Evolutionary conservation across 306 rosid species (phyloP).

Genomic region (Heteromeles arbutifolia): DNA sequence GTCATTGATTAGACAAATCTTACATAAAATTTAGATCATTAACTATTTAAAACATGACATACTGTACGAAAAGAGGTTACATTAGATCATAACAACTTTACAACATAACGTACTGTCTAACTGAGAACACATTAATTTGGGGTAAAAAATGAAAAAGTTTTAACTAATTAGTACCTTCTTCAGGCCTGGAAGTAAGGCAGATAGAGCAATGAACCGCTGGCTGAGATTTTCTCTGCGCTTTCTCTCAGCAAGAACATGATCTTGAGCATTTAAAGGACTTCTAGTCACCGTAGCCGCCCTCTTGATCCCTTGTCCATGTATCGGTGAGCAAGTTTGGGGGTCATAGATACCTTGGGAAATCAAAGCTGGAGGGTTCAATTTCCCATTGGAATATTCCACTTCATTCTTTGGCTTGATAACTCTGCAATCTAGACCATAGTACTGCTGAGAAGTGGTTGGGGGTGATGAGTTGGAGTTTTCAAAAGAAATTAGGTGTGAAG

Average conservation of each 20-base stretch:
- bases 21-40: not conserved
- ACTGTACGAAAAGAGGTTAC: not conserved
- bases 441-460: constrained; percentile 10
- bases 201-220: constrained; percentile 39
- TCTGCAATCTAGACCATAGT: constrained; percentile 1
- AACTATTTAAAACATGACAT: not conserved
- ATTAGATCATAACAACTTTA: not conserved
- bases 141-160: not conserved
- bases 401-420: constrained; percentile 34
- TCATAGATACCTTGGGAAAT: constrained; percentile 22
- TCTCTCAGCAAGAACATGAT: constrained; percentile 49
- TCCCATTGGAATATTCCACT: constrained; percentile 13
- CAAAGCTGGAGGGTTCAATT: constrained; percentile 6
- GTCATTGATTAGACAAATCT: not conserved
- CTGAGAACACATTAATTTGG: not conserved
- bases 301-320: constrained; percentile 6
- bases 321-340: constrained; percentile 11
- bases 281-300: constrained; percentile 17
- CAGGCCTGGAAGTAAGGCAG: constrained; percentile 47
- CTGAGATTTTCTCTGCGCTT: constrained; percentile 47
- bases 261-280: constrained; percentile 28
- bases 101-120: not conserved
- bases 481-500: constrained; percentile 63
- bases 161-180: constrained; percentile 42
- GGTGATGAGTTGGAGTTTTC: constrained; percentile 23